Evolutionary conservation across 768 basidiomycete genomes (phyloP), one percentile per base, ranked within the genome.

Genomic region (Kwoniella newhampshirensis): DNA sequence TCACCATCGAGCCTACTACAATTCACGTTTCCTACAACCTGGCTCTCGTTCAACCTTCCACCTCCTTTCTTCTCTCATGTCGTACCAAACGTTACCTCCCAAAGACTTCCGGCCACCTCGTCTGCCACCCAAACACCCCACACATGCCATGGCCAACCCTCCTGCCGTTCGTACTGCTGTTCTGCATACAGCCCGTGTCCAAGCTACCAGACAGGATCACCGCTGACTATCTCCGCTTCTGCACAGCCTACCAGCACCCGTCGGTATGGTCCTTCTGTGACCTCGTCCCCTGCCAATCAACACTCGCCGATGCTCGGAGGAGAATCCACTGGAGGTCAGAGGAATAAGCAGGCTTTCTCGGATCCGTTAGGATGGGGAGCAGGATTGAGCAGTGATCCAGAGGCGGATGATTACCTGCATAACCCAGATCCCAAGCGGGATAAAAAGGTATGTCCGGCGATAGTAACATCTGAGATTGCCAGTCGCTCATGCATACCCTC

Each of bases 351-450:
- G 32, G 32, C 32, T 13, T 32, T 32, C 13, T 51, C 28, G 32
- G 59, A 63, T 15, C 37, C 44, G 30, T 40, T 55, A 46, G 47
- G 45, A n/a, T 60, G 63, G 52, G 52, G 59, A 26, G 32, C 43
- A 15, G 63, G 62, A 13, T 55, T 68, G 35, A 63, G 64, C 27
- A 51, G 54, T n/a, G 59, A 56, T 43, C 59, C 89, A 8, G 91
- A 93, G 72, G 81, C 87, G 17, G 92, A 96, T 79, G 93, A 97
- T 74, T 82, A 84, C 20, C 81, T 97, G 20, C 93, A 97, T 75
- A 88, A 90, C 57, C 79, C 90, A 85, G 42, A 77, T 88, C 90
- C 78, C 83, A 87, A 25, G 79, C 83, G n/a, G 81, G 86, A 51
- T 54, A 32, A 67, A 17, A 63, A 61, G 53, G 68, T 67, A 43